Evolutionary conservation across 2,329 filamentous ascomycete genomes (phyloP), one percentile per base, ranked within the genome.

Genomic region (Tolypocladium pustulatum): DNA sequence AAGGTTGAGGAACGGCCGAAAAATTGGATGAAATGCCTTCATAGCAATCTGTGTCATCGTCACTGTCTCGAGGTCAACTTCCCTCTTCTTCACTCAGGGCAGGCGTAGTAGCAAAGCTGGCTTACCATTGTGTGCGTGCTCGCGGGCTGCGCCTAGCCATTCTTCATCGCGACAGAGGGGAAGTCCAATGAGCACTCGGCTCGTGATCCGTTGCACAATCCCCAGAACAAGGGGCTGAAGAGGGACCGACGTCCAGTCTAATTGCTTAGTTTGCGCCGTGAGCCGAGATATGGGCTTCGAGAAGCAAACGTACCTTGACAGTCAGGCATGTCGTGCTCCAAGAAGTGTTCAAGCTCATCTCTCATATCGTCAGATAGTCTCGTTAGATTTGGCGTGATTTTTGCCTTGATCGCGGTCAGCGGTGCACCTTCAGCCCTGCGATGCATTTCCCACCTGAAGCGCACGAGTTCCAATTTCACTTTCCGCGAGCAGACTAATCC

Each of bases 11-110:
- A 62, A 17, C 0, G 60, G 58, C 20, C 53, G 57, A 15, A 57
- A 7, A 15, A 57, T 38, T 1, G n/a, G 41, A 20, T 59, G 60
- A 20, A 62, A 41, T 20, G 55, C 43, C 17, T 57, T 58, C 55
- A 62, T 60, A 20, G 51, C 52, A 37, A 62, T 60, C 36, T 62
- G 58, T 10, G 56, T 62, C 36, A 62, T 57, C 12, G 58, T 60
- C 9, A 62, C 60, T 62, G 36, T 4, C 3, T 20, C 13, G 34
- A 40, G 17, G 22, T 54, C 27, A 59, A n/a, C 27, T 0, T 20
- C 27, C 32, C 17, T n/a, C 3, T 4, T 32, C 27, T 20, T 30
- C 46, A 9, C 7, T 8, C 15, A 51, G 17, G 43, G n/a, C 3
- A 17, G 9, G 17, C 25, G 17, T 13, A n/a, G n/a, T n/a, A 6